Conservation (phyloP, 495 filamentous ascomycete genomes). For the Penicillium silybi region DNA sequence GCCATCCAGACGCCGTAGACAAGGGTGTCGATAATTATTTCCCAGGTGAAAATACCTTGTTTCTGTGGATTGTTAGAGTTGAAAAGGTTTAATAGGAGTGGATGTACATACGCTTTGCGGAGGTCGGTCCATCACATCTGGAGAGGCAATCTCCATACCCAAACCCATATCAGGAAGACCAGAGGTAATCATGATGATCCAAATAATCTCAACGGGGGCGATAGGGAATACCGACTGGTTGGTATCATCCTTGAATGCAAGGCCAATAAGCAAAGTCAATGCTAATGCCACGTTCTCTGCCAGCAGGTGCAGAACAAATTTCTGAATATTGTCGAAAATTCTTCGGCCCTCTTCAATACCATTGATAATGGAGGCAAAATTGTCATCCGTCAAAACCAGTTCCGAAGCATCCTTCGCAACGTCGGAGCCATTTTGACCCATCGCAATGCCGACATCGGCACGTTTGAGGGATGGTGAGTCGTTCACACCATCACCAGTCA, state of each 20-base stretch:
- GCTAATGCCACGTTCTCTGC: slow-evolving; percentile 72
- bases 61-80: slow-evolving; percentile 43
- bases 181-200: slow-evolving; percentile 76
- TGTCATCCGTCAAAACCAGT: slow-evolving; percentile 77
- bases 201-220: slow-evolving; percentile 68
- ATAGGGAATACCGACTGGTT: slow-evolving; percentile 69
- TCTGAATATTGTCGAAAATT: slow-evolving; percentile 76
- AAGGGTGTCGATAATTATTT: slow-evolving; percentile 64
- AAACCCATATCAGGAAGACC: slow-evolving; percentile 72
- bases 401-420: slow-evolving; percentile 85
- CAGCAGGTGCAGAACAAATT: slow-evolving; percentile 70
- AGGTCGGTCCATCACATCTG: slow-evolving; percentile 64
- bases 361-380: slow-evolving; percentile 78
- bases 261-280: slow-evolving; percentile 62
- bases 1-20: slow-evolving; percentile 72
- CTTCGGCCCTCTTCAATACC: slow-evolving; percentile 68
- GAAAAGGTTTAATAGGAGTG: not conserved
- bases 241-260: slow-evolving; percentile 63
- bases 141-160: slow-evolving; percentile 63
- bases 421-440: slow-evolving; percentile 73
- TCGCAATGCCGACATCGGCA: slow-evolving; percentile 82
- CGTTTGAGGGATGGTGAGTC: slow-evolving; percentile 77
- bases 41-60: slow-evolving; percentile 64
- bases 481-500: slow-evolving; percentile 91
- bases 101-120: slow-evolving; percentile 52